Evolutionary conservation across 2,329 filamentous ascomycete genomes (phyloP), one percentile per base, ranked within the genome.

Genomic region (Mollisiaceae sp.): DNA sequence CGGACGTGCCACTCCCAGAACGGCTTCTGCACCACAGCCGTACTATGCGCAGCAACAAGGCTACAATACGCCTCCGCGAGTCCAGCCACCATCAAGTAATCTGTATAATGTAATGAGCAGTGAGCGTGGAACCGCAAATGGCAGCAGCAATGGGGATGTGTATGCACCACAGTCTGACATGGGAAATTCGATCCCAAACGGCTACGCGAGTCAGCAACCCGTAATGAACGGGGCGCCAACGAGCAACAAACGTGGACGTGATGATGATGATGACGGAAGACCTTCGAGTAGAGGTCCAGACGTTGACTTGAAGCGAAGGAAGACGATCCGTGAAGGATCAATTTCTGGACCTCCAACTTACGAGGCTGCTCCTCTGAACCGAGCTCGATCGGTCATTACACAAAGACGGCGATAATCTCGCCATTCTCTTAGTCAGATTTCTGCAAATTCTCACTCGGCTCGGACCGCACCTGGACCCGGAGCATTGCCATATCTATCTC

Each of bases 21-120:
- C 92, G 0, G 86, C 92, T 4, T 84, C 87, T 11, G 85, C 90
- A 0, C 83, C 88, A 43, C 90, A 91, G 71, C 82, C 88, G 1
- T 92, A 93, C 78, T 97, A 96, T 79, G 78, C 85, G 6, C 86
- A 86, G 67, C 82, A 83, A 76, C 77, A 84, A 59, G 78, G 80
- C 55, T 97, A 96, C 79, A 90, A 83, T 76, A 94, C 92, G 0
- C 91, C 94, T 58, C 93, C 93, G 24, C 89, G 93, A 50, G 82
- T 86, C 9, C 81, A 84, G 64, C 83, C 88, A 66, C 85, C 90
- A 3, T 89, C 91, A 0, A 94, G 92, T 82, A 96, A 89, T 75
- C 82, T 97, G 59, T 97, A 97, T 83, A 96, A 89, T 78, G 90
- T 96, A 68, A 93, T 97, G 81, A 94, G 90, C 77, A 93, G 92